Percentiles rank a stretch among this genome's conserved stretches.
These are phyloP conservation scores for Gossypium davidsonii DNA, from an alignment of 441 rosid genomes.

Conservation along the genomic window DNA sequence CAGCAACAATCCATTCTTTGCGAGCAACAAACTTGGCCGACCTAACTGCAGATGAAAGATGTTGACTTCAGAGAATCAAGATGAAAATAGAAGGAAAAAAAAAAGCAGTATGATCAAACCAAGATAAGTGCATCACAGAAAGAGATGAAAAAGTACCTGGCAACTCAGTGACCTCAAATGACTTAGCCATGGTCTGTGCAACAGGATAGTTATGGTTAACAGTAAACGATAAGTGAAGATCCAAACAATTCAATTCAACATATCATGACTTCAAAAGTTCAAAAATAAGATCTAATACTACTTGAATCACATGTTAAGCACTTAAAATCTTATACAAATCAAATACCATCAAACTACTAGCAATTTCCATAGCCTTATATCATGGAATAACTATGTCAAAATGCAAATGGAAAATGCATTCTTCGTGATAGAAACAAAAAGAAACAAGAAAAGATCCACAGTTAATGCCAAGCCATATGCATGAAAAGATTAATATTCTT, in stretches of 20 bases:
- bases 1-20: slow-evolving; percentile 73
- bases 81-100: slow-evolving; percentile 3
- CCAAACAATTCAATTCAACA: slow-evolving; percentile 1
- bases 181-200: slow-evolving; percentile 47
- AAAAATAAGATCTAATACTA: background rate
- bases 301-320: background rate
- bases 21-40: slow-evolving; percentile 67
- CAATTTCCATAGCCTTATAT: background rate
- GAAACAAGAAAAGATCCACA: background rate
- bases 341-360: background rate
- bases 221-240: background rate
- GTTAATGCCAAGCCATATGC: background rate
- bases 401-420: background rate
- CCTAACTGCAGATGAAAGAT: slow-evolving; percentile 43
- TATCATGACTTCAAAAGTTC: background rate
- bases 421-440: background rate
- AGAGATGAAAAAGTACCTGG: slow-evolving; percentile 39
- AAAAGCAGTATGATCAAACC: background rate
- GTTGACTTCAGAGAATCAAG: slow-evolving; percentile 19
- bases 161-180: slow-evolving; percentile 58
- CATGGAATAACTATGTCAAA: background rate
- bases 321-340: background rate
- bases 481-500: background rate
- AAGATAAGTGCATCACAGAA: background rate
- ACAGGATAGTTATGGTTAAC: slow-evolving; percentile 22